Conservation (phyloP, 2,329 filamentous ascomycete species). For the Simplicillium aogashimaense region DNA sequence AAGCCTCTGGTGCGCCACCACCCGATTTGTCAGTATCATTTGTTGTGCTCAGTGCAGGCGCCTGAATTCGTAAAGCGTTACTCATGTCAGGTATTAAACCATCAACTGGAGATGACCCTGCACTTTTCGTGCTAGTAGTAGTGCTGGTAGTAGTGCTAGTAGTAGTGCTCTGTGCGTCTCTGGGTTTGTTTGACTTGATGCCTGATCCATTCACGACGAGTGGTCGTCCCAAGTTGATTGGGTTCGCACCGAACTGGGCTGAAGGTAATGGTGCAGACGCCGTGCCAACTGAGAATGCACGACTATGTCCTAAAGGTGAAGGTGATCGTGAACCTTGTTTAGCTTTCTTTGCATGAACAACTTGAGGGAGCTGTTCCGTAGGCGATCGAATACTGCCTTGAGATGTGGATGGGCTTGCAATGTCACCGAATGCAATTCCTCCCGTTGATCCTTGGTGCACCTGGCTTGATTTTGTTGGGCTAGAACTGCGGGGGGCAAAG, state of each 20-base stretch:
- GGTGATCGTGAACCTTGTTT: constrained; percentile 44
- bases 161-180: too few species aligned
- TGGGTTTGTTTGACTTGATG: constrained; percentile 16
- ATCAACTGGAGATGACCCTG: neutral
- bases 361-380: constrained; percentile 43
- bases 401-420: constrained; percentile 26
- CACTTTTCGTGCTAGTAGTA: neutral
- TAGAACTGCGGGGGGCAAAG: constrained; percentile 16
- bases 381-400: constrained; percentile 34
- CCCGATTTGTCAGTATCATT: neutral
- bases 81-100: too few species aligned
- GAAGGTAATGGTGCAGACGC: constrained; percentile 28
- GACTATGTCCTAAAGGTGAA: constrained; percentile 41
- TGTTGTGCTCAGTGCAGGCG: neutral
- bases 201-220: constrained; percentile 43
- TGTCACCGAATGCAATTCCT: constrained; percentile 37
- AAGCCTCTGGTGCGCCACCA: neutral
- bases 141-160: constrained; percentile 3
- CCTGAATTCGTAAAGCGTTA: too few species aligned
- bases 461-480: constrained; percentile 14
- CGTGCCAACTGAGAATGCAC: constrained; percentile 31
- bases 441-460: constrained; percentile 17
- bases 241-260: constrained; percentile 25
- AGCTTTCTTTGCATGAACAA: constrained; percentile 42
- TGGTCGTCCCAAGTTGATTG: constrained; percentile 28